phyloP scores from a whole-genome alignment of 2,329 filamentous ascomycete species.

The Amylocarpus encephaloides region DNA sequence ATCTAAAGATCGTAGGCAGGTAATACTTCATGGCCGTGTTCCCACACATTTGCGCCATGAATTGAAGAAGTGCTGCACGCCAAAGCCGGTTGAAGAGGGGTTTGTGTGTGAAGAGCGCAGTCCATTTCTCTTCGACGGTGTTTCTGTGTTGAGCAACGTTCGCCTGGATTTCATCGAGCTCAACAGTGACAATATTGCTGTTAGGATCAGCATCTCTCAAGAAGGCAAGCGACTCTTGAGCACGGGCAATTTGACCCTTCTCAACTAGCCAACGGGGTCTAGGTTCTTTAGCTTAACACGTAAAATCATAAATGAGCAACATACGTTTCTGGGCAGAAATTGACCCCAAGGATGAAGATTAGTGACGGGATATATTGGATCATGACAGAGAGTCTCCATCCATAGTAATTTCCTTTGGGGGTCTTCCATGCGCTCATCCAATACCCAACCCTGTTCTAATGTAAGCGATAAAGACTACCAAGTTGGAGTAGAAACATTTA shows the following conservation, averaged over 20 bases:
- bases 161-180: conserved; percentile 41
- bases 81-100: conserved; percentile 47
- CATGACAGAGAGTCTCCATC: conserved; percentile 48
- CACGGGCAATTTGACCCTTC: conserved; percentile 38
- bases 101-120: conserved; percentile 40
- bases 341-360: conserved; percentile 44
- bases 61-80: conserved; percentile 50
- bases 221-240: conserved; percentile 40
- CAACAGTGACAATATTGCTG: conserved; percentile 32
- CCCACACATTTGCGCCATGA: conserved; percentile 55
- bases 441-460: conserved; percentile 45
- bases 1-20: conserved; percentile 46
- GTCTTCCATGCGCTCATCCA: conserved; percentile 47
- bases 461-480: conserved; percentile 1
- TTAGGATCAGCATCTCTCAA: conserved; percentile 40
- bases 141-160: conserved; percentile 37
- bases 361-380: conserved; percentile 46
- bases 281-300: neutral
- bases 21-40: conserved; percentile 57
- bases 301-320: conserved; percentile 10
- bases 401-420: conserved; percentile 38
- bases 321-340: conserved; percentile 49
- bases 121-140: conserved; percentile 29
- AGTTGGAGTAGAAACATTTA: conserved; percentile 21
- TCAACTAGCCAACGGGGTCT: conserved; percentile 55